Base-by-base conservation (phyloP, 1,139 yeast genomes). In the Candida dubliniensis region DNA sequence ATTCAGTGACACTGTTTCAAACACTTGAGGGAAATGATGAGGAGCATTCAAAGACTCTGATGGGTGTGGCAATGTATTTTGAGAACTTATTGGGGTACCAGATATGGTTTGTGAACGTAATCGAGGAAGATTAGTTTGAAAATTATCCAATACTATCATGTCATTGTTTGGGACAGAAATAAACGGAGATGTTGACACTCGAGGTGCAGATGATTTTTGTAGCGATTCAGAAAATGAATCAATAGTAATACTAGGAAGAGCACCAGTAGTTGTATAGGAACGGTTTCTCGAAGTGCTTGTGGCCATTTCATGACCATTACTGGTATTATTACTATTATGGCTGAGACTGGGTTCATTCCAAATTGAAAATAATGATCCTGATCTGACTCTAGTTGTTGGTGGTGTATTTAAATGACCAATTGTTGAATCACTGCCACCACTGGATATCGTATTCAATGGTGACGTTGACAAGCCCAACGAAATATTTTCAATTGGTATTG, bases 191-290 rank as follows among this genome's bases (percentile, higher is more conserved):
- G 50, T 46, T 2, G 53, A 42, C 14, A 50, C 44, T 31, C 44
- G 38, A n/a, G 30, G 41, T 4, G 35, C 31, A 15, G 36, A 38
- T 13, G 37, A 26, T 27, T 43, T 41, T 12, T 38, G 44, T 10
- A 40, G 12, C 2, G 42, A 25, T 29, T 49, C 43, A n/a, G 26
- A 26, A n/a, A 42, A 34, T 11, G 45, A 23, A 24, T 49, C 46
- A 8, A 29, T 33, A 29, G 49, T 32, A 30, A 45, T 40, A 43
- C 52, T 55, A 8, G 69, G 61, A 31, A 61, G 53, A 8, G 72
- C 66, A 1, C 67, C 74, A n/a, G 71, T 66, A 11, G 81, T 74
- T 2, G 82, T 73, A 54, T 77, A 76, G 1, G 81, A 75, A 52
- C 82, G 66, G 43, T 71, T 76, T 53, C 78, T 63, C 30, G 53